phyloP scores from a whole-genome alignment of 352 stramenopile species.

The Peronosclerospora sorghi region DNA sequence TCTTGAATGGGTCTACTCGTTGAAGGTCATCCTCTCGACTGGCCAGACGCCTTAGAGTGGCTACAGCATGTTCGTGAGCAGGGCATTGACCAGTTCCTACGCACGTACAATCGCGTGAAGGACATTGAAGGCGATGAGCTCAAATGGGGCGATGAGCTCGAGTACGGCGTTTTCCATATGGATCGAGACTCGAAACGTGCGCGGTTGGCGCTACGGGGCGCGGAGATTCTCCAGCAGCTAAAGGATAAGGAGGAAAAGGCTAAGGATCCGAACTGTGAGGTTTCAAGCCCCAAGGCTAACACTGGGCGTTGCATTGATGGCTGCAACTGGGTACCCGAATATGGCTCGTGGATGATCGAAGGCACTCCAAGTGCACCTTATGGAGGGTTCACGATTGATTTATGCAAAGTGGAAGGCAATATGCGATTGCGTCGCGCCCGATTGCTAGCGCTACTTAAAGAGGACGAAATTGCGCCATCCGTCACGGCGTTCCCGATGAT shows the following conservation, averaged over 20 bases:
- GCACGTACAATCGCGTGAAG: conserved; percentile 93
- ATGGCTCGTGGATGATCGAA: conserved; percentile 99
- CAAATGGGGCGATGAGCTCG: conserved; percentile 97
- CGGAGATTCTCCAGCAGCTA: conserved; percentile 91
- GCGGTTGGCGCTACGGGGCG: conserved; percentile 86
- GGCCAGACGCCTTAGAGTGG: conserved; percentile 92
- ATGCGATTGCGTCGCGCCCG: conserved; percentile 94
- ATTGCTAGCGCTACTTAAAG: conserved; percentile 87
- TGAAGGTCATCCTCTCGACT: conserved; percentile 92
- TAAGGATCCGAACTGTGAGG: conserved; percentile 17
- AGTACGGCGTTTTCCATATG: conserved; percentile 97
- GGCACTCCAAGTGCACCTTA: conserved; percentile 92
- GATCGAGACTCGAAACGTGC: conserved; percentile 80
- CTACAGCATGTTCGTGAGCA: conserved; percentile 91
- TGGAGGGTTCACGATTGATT: conserved; percentile 89
- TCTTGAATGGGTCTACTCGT: conserved; percentile 67
- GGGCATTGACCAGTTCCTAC: conserved; percentile 96
- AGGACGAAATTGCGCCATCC: conserved; percentile 95
- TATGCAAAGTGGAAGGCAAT: conserved; percentile 95
- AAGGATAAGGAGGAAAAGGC: conserved; percentile 78
- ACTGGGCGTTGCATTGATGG: conserved; percentile 56
- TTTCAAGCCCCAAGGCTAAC: conserved; percentile 3
- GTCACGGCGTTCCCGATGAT: conserved; percentile 95
- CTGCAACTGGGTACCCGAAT: conserved; percentile 98
- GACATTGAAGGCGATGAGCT: conserved; percentile 92